phyloP scores from a whole-genome alignment of 331 rosid species.

The Quercus phellos region DNA sequence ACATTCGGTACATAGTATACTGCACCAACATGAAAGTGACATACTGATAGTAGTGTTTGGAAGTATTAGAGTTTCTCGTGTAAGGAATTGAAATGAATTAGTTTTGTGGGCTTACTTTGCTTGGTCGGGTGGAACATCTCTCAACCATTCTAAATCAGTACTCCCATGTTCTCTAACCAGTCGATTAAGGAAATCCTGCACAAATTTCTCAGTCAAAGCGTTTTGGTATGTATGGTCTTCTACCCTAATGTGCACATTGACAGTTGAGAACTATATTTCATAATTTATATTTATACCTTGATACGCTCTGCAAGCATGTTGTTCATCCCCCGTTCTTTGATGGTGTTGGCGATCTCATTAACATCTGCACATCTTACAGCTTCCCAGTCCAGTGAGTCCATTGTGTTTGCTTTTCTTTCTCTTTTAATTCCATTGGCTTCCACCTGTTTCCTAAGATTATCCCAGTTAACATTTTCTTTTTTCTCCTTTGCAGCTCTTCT shows the following conservation, averaged over 20 bases:
- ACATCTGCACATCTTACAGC: conserved; percentile 81
- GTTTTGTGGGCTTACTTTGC: conserved; percentile 67
- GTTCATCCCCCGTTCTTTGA: conserved; percentile 95
- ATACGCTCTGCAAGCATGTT: conserved; percentile 88
- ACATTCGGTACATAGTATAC: conserved; percentile 1
- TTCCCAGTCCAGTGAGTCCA: conserved; percentile 96
- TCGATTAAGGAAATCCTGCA: conserved; percentile 82
- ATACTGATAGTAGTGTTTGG: conserved; percentile 17
- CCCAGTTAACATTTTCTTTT: conserved; percentile 54
- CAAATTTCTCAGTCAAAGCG: conserved; percentile 25
- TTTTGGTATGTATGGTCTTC: conserved; percentile 18
- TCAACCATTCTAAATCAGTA: conserved; percentile 85
- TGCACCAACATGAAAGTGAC: conserved; percentile 3
- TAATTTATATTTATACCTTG: conserved; percentile 42
- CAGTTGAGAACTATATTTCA: conserved; percentile 9
- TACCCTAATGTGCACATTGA: neutral
- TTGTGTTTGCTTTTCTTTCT: conserved; percentile 54
- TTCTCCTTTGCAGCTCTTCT: conserved; percentile 46
- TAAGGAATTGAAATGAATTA: conserved; percentile 20
- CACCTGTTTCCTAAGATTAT: conserved; percentile 56
- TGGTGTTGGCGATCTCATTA: conserved; percentile 63
- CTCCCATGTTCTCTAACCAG: conserved; percentile 68
- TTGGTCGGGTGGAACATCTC: conserved; percentile 91
- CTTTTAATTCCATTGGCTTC: conserved; percentile 49
- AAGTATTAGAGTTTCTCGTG: conserved; percentile 10